phyloP scores from a whole-genome alignment of 1,284 basidiomycete species.

The Leucoagaricus sp. region DNA sequence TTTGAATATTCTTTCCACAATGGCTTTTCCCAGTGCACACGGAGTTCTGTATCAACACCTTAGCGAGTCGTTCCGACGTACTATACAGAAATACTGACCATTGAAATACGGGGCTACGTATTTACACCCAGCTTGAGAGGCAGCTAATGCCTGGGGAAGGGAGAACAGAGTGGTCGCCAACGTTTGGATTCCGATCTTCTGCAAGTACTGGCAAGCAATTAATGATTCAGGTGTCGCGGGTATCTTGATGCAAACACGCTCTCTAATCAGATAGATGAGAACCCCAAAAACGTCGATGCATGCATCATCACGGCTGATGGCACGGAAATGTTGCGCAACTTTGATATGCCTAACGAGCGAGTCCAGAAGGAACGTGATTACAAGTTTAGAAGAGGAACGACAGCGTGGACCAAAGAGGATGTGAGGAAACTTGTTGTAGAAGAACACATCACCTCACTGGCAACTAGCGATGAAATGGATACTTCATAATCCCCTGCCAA shows the following conservation, averaged over 20 bases:
- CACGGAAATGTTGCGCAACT: slow-evolving; percentile 90
- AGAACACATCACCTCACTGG: slow-evolving; percentile 62
- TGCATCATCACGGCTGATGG: slow-evolving; percentile 86
- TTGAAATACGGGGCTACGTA: slow-evolving; percentile 55
- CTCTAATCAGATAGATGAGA: too few species aligned
- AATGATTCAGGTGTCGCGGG: slow-evolving; percentile 48
- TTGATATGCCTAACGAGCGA: slow-evolving; percentile 90
- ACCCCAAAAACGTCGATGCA: slow-evolving; percentile 96
- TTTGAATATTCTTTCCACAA: slow-evolving; percentile 44
- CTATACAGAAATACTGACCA: slow-evolving; percentile 27
- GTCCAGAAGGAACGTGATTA: slow-evolving; percentile 84
- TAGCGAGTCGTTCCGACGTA: not conserved
- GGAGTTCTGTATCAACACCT: slow-evolving; percentile 33
- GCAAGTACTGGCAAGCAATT: slow-evolving; percentile 44
- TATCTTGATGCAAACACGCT: slow-evolving; percentile 53
- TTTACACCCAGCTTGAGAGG: slow-evolving; percentile 46
- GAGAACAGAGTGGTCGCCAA: slow-evolving; percentile 51
- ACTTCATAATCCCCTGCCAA: slow-evolving; percentile 51
- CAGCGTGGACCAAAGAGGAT: slow-evolving; percentile 83
- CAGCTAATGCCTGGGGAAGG: slow-evolving; percentile 47
- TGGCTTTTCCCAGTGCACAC: slow-evolving; percentile 45
- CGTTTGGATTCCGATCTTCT: slow-evolving; percentile 43
- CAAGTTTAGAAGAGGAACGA: slow-evolving; percentile 85
- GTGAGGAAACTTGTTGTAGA: slow-evolving; percentile 72
- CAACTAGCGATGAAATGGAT: slow-evolving; percentile 71